These are phyloP conservation scores for Fusarium albosuccineum DNA, from an alignment of 2,329 filamentous ascomycete species.

Conservation along the genomic window DNA sequence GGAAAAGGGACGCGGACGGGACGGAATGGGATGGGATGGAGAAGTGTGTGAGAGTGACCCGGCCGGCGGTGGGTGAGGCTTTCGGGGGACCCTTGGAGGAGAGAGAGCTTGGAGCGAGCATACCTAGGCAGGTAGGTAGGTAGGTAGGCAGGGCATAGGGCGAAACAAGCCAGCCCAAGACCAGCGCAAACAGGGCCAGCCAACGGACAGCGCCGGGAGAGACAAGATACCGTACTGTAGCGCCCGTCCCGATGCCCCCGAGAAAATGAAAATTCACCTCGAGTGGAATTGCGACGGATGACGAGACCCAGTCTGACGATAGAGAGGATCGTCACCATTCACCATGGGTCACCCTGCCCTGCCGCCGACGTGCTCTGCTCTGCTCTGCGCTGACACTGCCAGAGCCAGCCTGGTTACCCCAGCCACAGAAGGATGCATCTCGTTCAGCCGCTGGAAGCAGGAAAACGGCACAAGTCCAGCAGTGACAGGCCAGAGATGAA, in stretches of 20 bases:
- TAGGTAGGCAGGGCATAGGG: background rate
- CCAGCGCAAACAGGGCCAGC: slow-evolving; percentile 10
- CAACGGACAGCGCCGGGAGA: slow-evolving; percentile 4
- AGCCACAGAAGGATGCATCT: slow-evolving; percentile 8
- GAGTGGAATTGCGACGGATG: slow-evolving; percentile 27
- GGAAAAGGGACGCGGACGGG: slow-evolving; percentile 13
- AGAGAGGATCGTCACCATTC: slow-evolving; percentile 22
- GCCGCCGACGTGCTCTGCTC: background rate
- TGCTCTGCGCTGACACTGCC: background rate
- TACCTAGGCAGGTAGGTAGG: slow-evolving; percentile 3
- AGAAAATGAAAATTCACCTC: background rate
- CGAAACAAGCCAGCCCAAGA: slow-evolving; percentile 31
- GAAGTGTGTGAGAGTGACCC: slow-evolving; percentile 8
- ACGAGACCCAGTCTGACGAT: slow-evolving; percentile 26
- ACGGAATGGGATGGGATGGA: no score
- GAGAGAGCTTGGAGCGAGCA: background rate
- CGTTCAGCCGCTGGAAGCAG: background rate
- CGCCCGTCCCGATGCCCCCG: slow-evolving; percentile 7
- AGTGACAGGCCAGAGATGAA: slow-evolving; percentile 31
- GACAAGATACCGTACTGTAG: background rate
- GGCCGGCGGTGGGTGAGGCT: slow-evolving; percentile 25
- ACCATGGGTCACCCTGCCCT: slow-evolving; percentile 26
- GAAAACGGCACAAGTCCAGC: slow-evolving; percentile 12
- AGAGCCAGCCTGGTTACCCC: slow-evolving; percentile 6
- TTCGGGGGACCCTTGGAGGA: slow-evolving; percentile 29